Evolutionary conservation across 2,329 filamentous ascomycete species (phyloP).

Genomic region (Phaeosphaeriaceae sp.): DNA sequence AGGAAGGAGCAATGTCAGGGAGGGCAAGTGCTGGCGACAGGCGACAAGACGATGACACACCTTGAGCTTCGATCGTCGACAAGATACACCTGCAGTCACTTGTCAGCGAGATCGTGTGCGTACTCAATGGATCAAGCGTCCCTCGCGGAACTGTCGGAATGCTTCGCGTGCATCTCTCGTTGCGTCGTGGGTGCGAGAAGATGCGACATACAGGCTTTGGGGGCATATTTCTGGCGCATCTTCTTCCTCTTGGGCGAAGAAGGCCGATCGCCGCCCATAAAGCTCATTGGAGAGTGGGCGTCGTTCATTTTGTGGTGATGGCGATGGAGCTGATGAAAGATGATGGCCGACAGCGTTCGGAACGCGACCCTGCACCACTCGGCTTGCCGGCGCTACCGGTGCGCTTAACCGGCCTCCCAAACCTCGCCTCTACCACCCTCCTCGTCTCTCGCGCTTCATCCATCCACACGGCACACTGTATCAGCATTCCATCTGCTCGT

Average conservation of each 20-base stretch:
- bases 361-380: constrained; percentile 18
- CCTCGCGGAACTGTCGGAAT: constrained; percentile 38
- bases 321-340: constrained; percentile 22
- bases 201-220: constrained; percentile 43
- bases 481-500: not conserved
- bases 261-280: constrained; percentile 30
- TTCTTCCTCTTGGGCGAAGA: constrained; percentile 47
- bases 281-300: constrained; percentile 19
- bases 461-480: not conserved
- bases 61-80: constrained; percentile 47
- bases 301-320: constrained; percentile 34
- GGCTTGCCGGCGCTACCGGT: not conserved
- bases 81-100: constrained; percentile 37
- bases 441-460: not conserved
- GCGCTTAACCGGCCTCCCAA: not conserved
- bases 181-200: not conserved
- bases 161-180: constrained; percentile 10
- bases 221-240: constrained; percentile 45
- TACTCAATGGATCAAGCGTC: constrained; percentile 2
- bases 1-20: not conserved
- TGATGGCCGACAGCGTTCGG: constrained; percentile 17
- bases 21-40: not conserved
- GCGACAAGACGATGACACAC: constrained; percentile 17
- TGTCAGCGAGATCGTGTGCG: constrained; percentile 19
- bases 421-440: not conserved